Percentiles rank a stretch among this genome's conserved stretches.
Conservation (phyloP, 176 grass and related monocot species). For the Bothriochloa decipiens region DNA sequence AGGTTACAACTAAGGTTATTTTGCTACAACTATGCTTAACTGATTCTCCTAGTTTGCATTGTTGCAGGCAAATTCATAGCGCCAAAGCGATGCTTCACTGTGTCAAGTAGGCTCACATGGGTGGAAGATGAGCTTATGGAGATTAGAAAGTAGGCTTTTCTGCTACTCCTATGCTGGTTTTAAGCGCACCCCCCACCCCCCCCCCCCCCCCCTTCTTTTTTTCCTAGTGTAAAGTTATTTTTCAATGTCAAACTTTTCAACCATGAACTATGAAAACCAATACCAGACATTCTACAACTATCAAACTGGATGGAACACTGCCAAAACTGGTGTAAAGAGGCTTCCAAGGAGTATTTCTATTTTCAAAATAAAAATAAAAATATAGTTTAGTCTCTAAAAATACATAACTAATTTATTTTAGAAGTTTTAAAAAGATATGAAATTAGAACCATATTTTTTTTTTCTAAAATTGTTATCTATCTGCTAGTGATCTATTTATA, state of each 20-base stretch:
- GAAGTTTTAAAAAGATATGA: background rate
- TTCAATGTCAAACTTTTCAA: background rate
- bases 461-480: background rate
- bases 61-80: conserved; percentile 46
- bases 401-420: background rate
- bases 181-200: no score
- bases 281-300: background rate
- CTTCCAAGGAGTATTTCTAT: background rate
- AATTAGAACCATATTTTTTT: background rate
- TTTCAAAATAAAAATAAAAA: background rate
- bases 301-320: background rate
- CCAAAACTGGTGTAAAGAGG: background rate
- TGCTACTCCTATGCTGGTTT: conserved; percentile 9
- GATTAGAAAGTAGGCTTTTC: conserved; percentile 48
- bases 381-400: background rate
- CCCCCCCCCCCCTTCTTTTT: background rate
- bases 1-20: background rate
- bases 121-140: conserved; percentile 53
- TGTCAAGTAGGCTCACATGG: conserved; percentile 46
- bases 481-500: background rate
- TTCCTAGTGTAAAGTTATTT: background rate
- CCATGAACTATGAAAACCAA: background rate
- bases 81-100: conserved; percentile 36
- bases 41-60: conserved; percentile 22
- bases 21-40: background rate